Conservation (phyloP, 2,329 filamentous ascomycete genomes). For the Apiospora kogelbergensis region DNA sequence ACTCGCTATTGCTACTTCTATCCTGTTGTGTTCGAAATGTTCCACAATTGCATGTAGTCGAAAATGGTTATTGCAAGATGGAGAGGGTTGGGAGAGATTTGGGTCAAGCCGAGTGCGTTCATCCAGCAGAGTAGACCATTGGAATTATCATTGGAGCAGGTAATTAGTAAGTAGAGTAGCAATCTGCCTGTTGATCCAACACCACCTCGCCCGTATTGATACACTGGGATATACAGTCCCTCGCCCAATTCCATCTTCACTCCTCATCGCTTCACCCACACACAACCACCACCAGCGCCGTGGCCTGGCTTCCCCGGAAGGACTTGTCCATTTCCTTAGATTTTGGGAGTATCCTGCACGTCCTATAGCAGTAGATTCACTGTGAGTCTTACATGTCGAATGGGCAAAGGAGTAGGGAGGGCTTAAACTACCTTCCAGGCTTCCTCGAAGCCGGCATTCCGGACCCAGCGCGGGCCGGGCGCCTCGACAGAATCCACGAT, state of each 20-base stretch:
- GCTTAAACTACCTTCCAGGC: slow-evolving; percentile 54
- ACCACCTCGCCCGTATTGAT: background rate
- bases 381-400: background rate
- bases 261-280: background rate
- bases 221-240: too few species aligned
- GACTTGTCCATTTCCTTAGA: background rate
- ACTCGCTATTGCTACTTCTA: background rate
- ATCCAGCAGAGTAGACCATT: background rate
- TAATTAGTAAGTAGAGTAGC: too few species aligned
- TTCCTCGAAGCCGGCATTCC: slow-evolving; percentile 61
- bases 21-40: too few species aligned
- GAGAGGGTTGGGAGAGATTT: too few species aligned
- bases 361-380: background rate
- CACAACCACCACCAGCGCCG: too few species aligned
- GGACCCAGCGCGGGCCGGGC: slow-evolving; percentile 56
- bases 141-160: background rate
- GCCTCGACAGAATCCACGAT: slow-evolving; percentile 61
- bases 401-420: background rate
- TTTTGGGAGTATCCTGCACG: background rate
- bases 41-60: too few species aligned
- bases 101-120: background rate
- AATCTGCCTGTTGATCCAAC: background rate
- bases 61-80: too few species aligned
- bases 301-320: too few species aligned
- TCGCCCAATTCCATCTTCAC: background rate